Percentiles rank a stretch among this genome's conserved stretches.
phyloP scores from a whole-genome alignment of 352 stramenopile species.

The Phytophthora megakarya region DNA sequence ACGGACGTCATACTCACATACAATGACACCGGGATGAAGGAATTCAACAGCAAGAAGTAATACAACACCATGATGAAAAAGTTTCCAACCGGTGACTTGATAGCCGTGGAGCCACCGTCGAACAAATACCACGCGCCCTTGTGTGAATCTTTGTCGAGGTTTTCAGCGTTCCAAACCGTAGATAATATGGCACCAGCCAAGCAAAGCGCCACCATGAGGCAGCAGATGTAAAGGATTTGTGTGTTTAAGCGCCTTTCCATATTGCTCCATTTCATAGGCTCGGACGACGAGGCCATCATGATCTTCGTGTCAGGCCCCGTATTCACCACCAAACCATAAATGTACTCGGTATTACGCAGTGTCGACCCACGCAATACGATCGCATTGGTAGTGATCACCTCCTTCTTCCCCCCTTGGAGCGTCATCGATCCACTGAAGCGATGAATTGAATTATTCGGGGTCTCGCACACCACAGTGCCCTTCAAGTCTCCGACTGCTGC shows the following conservation, averaged over 20 bases:
- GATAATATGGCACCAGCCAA: constrained; percentile 65
- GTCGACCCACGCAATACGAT: constrained; percentile 89
- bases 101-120: constrained; percentile 48
- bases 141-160: constrained; percentile 45
- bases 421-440: constrained; percentile 89
- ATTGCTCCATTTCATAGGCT: constrained; percentile 89
- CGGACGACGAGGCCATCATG: constrained; percentile 85
- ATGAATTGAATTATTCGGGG: constrained; percentile 91
- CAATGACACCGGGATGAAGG: constrained; percentile 95
- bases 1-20: constrained; percentile 95
- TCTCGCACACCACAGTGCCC: constrained; percentile 77
- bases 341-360: constrained; percentile 91
- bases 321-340: constrained; percentile 92
- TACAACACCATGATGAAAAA: constrained; percentile 93
- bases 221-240: constrained; percentile 87
- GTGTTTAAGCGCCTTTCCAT: constrained; percentile 82
- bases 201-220: constrained; percentile 81
- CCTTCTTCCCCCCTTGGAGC: constrained; percentile 58
- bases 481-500: constrained; percentile 52
- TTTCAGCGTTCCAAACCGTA: constrained; percentile 68
- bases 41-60: constrained; percentile 94
- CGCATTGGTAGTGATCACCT: constrained; percentile 78
- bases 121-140: constrained; percentile 77
- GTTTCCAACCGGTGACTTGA: constrained; percentile 65
- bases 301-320: constrained; percentile 91